These are phyloP conservation scores for Xylariaceae sp. DNA, from an alignment of 2,329 filamentous ascomycete species.

Conservation along the genomic window DNA sequence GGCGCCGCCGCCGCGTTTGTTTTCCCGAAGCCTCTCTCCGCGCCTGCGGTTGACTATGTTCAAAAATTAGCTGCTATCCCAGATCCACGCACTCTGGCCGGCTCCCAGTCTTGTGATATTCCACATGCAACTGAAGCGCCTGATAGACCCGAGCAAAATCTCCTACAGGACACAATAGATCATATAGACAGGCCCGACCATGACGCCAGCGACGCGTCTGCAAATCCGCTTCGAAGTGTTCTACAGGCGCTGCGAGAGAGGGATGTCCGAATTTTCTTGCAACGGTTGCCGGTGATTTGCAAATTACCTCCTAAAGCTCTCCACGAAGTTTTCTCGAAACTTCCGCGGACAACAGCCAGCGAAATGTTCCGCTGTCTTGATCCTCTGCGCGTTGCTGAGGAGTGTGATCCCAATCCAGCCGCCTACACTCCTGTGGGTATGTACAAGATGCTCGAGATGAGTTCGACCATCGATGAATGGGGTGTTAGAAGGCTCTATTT, in stretches of 20 bases:
- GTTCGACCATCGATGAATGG: slow-evolving; percentile 37
- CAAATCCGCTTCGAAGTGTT: slow-evolving; percentile 15
- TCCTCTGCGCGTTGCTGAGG: slow-evolving; percentile 45
- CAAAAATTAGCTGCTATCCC: slow-evolving; percentile 10
- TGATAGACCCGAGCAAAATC: background rate
- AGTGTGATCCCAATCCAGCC: slow-evolving; percentile 45
- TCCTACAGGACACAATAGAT: background rate
- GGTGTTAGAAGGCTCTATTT: slow-evolving; percentile 42
- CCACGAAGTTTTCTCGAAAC: slow-evolving; percentile 30
- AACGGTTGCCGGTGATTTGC: slow-evolving; percentile 19
- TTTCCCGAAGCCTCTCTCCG: slow-evolving; percentile 1
- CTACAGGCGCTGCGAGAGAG: slow-evolving; percentile 22
- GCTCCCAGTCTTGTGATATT: background rate
- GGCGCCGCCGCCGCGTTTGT: background rate
- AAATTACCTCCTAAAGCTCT: slow-evolving; percentile 25
- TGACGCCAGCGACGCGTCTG: background rate
- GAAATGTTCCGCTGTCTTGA: slow-evolving; percentile 60
- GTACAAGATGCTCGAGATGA: slow-evolving; percentile 36
- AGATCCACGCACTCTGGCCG: background rate
- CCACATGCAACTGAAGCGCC: background rate
- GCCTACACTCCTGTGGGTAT: slow-evolving; percentile 38
- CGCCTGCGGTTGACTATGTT: slow-evolving; percentile 15
- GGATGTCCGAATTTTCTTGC: slow-evolving; percentile 23
- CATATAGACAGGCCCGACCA: background rate
- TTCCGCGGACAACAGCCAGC: slow-evolving; percentile 55